Conservation (phyloP, 2,329 filamentous ascomycete species). For the Lizonia empirigonia region DNA sequence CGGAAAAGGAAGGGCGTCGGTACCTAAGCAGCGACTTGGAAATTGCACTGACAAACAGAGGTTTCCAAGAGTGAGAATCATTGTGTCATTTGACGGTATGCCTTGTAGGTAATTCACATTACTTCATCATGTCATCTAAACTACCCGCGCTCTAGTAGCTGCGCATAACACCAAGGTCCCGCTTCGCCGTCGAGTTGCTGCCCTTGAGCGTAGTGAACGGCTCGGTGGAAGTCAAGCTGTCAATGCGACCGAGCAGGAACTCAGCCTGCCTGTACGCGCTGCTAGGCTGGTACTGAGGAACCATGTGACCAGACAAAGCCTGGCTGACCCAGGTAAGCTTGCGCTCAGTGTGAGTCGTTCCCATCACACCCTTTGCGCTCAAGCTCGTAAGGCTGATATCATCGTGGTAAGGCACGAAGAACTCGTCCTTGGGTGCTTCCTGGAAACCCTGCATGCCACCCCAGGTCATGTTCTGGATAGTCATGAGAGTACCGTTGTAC, state of each 20-base stretch:
- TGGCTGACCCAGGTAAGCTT: constrained; percentile 74
- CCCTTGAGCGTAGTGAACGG: constrained; percentile 38
- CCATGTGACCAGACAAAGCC: constrained; percentile 69
- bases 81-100: neutral
- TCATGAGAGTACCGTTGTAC: constrained; percentile 71
- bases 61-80: neutral
- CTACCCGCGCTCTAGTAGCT: neutral
- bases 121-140: constrained; percentile 6
- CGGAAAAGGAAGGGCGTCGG: constrained; percentile 4
- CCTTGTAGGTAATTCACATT: neutral
- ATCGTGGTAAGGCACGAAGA: constrained; percentile 70
- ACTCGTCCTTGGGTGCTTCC: constrained; percentile 62
- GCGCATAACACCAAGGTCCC: constrained; percentile 18
- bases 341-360: constrained; percentile 73
- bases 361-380: constrained; percentile 70
- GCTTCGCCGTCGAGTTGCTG: constrained; percentile 16
- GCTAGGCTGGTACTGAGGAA: constrained; percentile 69
- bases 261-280: constrained; percentile 75
- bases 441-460: constrained; percentile 74
- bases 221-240: constrained; percentile 54
- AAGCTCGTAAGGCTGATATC: constrained; percentile 54
- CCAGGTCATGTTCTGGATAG: constrained; percentile 84
- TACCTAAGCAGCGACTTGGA: neutral
- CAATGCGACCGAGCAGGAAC: constrained; percentile 73
- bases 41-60: neutral